Conservation (phyloP, 495 filamentous ascomycete species). For the Hypoxylon fuscum region DNA sequence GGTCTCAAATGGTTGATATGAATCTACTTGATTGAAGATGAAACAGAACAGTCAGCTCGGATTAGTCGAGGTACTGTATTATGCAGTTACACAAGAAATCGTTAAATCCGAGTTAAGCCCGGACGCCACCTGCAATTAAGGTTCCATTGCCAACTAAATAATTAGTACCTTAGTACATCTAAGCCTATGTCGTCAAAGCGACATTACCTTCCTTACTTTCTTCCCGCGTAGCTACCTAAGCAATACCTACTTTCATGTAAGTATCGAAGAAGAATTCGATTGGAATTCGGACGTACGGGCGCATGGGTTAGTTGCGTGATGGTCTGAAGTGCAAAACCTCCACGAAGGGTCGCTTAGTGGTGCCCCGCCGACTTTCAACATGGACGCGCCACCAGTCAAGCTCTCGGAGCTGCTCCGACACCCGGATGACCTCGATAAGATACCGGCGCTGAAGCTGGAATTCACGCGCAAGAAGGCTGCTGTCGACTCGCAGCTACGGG, state of each 20-base stretch:
- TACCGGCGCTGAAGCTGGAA: constrained; percentile 86
- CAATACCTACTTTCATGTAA: not conserved
- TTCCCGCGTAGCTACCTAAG: too few relatives aligned
- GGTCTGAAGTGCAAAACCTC: constrained; percentile 33
- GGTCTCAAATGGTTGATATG: too few relatives aligned
- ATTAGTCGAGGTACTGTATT: too few relatives aligned
- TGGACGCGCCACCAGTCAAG: constrained; percentile 69
- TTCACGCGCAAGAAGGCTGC: constrained; percentile 93
- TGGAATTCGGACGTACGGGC: not conserved
- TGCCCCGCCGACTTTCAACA: constrained; percentile 44
- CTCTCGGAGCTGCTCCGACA: constrained; percentile 77
- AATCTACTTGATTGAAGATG: too few relatives aligned
- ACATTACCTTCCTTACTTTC: too few relatives aligned
- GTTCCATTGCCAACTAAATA: too few relatives aligned
- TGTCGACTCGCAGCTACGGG: constrained; percentile 87
- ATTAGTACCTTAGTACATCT: too few relatives aligned
- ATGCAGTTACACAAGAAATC: too few relatives aligned
- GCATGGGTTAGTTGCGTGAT: constrained; percentile 32
- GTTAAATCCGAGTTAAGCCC: too few relatives aligned
- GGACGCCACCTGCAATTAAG: too few relatives aligned
- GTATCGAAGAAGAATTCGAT: not conserved
- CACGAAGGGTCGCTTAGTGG: constrained; percentile 39
- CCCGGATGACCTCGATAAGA: constrained; percentile 94
- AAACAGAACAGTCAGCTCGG: too few relatives aligned
- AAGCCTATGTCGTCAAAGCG: too few relatives aligned